Evolutionary conservation across 257 asterid genomes (phyloP), one percentile per base, ranked within the genome.

Genomic region (Sherardia arvensis): DNA sequence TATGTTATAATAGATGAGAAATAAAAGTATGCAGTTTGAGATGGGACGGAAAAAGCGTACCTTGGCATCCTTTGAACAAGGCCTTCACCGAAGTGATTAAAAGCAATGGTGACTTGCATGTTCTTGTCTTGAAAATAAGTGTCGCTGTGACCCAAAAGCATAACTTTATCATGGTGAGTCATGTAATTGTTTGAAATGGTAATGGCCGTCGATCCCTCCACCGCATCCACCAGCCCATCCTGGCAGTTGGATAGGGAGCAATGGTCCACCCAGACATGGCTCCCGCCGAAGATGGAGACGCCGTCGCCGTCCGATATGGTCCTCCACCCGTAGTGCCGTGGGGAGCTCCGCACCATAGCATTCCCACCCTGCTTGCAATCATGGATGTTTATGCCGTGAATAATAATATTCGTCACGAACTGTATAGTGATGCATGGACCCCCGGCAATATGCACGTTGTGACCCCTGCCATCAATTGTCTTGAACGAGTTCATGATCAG

Each of bases 31-130:
- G 21, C 8, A 17, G 20, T 14, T 43, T 43, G 1, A 0, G 20
- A 20, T 43, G 51, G 21, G 21, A 3, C 51, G 51, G 20, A 43
- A 14, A 17, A 43, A 49, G 25, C 8, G 15, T 77, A 85, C 95
- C 95, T 77, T 0, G 95, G 95, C 92, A 88, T 85, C 79, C 96
- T 77, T 73, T 88, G 96, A 21, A 85, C 92, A 64, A 88, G 96
- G 11, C 96, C 96, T 80, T 84, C 90, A 0, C 97, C 97, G 57
- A 89, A 89, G 68, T 84, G 91, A 73, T 89, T 89, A 62, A 87
- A 89, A 29, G 91, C 91, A 69, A 89, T 82, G 1, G 94, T 86
- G 56, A 86, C 82, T 54, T 83, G 94, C 95, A 89, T 87, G 63
- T 70, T 80, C 75, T 78, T 81, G 62, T 89, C 97, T 21, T 73